These are phyloP conservation scores for Fraxinus albicans DNA, from an alignment of 305 asterid genomes.

Conservation along the genomic window DNA sequence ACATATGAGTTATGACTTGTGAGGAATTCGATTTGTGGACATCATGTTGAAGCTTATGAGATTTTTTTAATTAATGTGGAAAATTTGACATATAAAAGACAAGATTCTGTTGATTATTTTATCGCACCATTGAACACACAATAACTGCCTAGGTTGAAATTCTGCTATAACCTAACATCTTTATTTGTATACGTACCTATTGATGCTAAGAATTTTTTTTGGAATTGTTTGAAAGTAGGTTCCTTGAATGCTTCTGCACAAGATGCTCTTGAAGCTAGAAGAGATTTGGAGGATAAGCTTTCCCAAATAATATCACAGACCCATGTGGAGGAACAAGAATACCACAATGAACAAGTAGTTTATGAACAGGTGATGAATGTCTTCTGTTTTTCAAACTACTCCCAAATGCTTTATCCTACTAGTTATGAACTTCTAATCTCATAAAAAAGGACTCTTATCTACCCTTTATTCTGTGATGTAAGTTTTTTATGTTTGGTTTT, in stretches of 20 bases:
- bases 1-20: not conserved
- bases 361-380: constrained; percentile 48
- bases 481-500: not conserved
- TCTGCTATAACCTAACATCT: constrained; percentile 20
- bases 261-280: constrained; percentile 34
- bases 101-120: constrained; percentile 13
- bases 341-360: constrained; percentile 44
- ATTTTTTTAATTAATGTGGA: not conserved
- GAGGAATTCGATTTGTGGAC: constrained; percentile 6
- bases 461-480: not conserved
- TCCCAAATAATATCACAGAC: constrained; percentile 41
- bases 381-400: constrained; percentile 13
- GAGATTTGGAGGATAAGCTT: constrained; percentile 44
- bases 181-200: constrained; percentile 12
- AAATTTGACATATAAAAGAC: constrained; percentile 2
- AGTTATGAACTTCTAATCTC: constrained; percentile 12
- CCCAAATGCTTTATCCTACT: not conserved
- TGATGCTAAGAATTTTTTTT: constrained; percentile 15
- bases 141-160: not conserved
- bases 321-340: constrained; percentile 50
- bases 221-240: constrained; percentile 35
- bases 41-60: constrained; percentile 6
- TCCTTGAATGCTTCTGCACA: constrained; percentile 26
- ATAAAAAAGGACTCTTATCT: not conserved
- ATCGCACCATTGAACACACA: constrained; percentile 5